Evolutionary conservation across 352 stramenopile species (phyloP).

Genomic region (Pythium aristosporum): DNA sequence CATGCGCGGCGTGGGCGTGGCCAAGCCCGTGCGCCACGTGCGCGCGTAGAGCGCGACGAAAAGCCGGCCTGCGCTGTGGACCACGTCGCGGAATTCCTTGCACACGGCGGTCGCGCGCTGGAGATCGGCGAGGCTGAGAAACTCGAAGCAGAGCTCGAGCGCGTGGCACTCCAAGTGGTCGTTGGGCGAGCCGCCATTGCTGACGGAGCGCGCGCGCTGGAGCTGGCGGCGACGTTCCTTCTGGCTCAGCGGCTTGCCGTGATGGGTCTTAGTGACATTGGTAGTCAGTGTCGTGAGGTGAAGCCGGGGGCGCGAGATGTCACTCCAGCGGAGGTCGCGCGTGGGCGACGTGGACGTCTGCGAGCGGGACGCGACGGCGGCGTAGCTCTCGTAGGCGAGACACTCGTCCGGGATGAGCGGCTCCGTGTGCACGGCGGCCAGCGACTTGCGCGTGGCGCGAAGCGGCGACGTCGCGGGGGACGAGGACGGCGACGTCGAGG

Average conservation of each 20-base stretch:
- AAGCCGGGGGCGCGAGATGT: slow-evolving; percentile 50
- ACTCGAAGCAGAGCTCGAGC: slow-evolving; percentile 76
- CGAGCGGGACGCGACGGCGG: slow-evolving; percentile 55
- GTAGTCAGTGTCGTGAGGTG: slow-evolving; percentile 31
- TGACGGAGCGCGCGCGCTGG: slow-evolving; percentile 24
- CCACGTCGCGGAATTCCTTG: slow-evolving; percentile 55
- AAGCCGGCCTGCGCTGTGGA: slow-evolving; percentile 42
- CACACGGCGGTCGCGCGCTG: slow-evolving; percentile 45
- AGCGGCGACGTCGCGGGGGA: slow-evolving; percentile 10
- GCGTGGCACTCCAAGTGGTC: slow-evolving; percentile 46
- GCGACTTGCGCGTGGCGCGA: not conserved
- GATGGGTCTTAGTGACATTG: not conserved
- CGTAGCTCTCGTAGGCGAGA: slow-evolving; percentile 76
- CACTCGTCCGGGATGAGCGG: slow-evolving; percentile 37
- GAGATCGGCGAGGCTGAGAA: slow-evolving; percentile 57
- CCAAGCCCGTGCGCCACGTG: slow-evolving; percentile 42
- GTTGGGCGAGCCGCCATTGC: slow-evolving; percentile 15
- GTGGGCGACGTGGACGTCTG: slow-evolving; percentile 23
- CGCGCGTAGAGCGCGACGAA: slow-evolving; percentile 59
- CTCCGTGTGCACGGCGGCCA: slow-evolving; percentile 2
- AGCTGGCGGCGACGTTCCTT: slow-evolving; percentile 34
- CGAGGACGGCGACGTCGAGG: slow-evolving; percentile 5
- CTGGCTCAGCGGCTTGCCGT: slow-evolving; percentile 27
- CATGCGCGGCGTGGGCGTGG: slow-evolving; percentile 27
- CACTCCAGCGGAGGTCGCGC: slow-evolving; percentile 61